Conservation (phyloP, 768 basidiomycete genomes). For the Crassisporium funariophilum region DNA sequence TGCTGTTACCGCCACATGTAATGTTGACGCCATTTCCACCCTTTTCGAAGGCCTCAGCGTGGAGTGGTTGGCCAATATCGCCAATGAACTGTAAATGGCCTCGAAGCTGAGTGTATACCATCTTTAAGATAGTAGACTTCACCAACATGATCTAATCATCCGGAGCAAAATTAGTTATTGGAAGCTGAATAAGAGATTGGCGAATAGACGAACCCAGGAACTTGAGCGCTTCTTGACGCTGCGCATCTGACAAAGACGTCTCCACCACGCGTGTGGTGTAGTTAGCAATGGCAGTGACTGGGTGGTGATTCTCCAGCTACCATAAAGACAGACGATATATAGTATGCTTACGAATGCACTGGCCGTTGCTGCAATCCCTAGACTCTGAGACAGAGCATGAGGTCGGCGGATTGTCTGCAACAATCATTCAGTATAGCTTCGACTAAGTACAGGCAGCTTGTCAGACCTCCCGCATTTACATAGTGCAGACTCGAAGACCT, state of each 20-base stretch:
- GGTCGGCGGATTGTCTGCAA: slow-evolving; percentile 40
- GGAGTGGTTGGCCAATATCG: slow-evolving; percentile 54
- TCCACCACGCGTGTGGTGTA: slow-evolving; percentile 53
- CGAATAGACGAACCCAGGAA: slow-evolving; percentile 45
- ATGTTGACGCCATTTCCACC: slow-evolving; percentile 48
- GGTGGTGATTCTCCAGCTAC: no score
- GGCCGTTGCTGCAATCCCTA: slow-evolving; percentile 45
- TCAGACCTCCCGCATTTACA: slow-evolving; percentile 50
- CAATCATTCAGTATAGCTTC: neutral
- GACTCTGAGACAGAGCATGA: slow-evolving; percentile 51
- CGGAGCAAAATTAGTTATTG: neutral
- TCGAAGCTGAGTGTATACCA: neutral
- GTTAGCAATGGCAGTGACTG: slow-evolving; percentile 59
- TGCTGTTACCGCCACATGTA: slow-evolving; percentile 39
- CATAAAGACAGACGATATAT: no score
- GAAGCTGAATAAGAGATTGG: neutral
- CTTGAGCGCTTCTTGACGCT: slow-evolving; percentile 53
- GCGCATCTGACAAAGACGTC: slow-evolving; percentile 39
- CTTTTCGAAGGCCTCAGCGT: slow-evolving; percentile 43
- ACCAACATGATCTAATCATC: slow-evolving; percentile 33
- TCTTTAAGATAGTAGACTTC: neutral
- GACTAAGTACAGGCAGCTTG: neutral
- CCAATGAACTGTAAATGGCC: slow-evolving; percentile 40
- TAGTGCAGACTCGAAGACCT: slow-evolving; percentile 49
- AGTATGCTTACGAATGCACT: slow-evolving; percentile 40